A percentile compares a stretch with the other conserved stretches of the same genome.
Evolutionary conservation across 805 yeast genomes (phyloP).

Genomic region (Debaryomyces maramus): DNA sequence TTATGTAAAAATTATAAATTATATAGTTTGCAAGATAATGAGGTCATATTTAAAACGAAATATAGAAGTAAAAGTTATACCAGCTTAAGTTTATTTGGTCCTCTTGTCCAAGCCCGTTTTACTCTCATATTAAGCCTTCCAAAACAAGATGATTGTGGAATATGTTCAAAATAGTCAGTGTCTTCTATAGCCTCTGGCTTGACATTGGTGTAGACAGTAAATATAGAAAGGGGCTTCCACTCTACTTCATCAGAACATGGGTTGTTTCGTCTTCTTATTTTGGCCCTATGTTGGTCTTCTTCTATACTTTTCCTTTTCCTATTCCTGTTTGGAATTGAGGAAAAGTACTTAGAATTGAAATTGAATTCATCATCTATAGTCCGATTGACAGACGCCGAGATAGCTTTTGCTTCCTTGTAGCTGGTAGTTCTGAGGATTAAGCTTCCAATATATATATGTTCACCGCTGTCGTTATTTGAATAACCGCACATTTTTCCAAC

Average conservation of each 20-base stretch:
- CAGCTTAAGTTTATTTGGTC: conserved; percentile 14
- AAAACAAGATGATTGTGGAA: conserved; percentile 35
- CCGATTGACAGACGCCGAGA: conserved; percentile 9
- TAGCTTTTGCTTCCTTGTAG: not conserved
- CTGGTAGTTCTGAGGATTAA: conserved; percentile 1
- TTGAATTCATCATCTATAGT: conserved; percentile 16
- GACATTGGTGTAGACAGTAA: conserved; percentile 31
- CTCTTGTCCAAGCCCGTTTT: conserved; percentile 39
- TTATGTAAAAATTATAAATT: too few relatives aligned
- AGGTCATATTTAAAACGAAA: too few relatives aligned
- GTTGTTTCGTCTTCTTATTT: conserved; percentile 12
- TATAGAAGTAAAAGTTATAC: too few relatives aligned
- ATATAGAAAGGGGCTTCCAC: conserved; percentile 36
- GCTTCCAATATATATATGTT: conserved; percentile 2
- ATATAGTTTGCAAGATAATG: too few relatives aligned
- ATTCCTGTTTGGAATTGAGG: conserved; percentile 1
- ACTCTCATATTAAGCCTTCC: conserved; percentile 42
- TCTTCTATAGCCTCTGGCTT: conserved; percentile 28
- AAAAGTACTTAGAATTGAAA: conserved; percentile 13
- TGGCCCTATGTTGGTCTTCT: not conserved
- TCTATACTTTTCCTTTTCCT: not conserved
- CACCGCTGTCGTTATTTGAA: conserved; percentile 1
- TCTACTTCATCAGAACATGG: conserved; percentile 12
- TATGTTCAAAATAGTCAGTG: conserved; percentile 26
- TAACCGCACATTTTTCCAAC: conserved; percentile 7